Evolutionary conservation across 495 filamentous ascomycete genomes (phyloP), one percentile per base, ranked within the genome.

Genomic region (Penicillium roqueforti): DNA sequence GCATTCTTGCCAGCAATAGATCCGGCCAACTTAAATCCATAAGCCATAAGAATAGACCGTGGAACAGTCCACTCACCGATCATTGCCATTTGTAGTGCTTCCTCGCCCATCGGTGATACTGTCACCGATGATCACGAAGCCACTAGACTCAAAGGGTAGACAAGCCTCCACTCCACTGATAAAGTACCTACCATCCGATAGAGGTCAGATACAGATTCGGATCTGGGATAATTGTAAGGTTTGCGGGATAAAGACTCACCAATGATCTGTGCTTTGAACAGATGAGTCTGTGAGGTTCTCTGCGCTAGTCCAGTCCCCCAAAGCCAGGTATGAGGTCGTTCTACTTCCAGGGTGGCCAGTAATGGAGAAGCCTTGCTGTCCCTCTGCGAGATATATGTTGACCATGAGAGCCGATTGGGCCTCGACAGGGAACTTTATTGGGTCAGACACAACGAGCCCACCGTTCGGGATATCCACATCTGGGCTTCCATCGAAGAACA

Each of bases 31-130:
- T 82, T 82, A 37, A 3, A 9, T 39, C 22, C 14, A 8, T 43
- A 22, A 48, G 41, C 54, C 23, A 31, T 29, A 9, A 1, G 2
- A 0, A 16, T 19, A 23, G n/a, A 37, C 22, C 5, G 22, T 1
- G 8, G 36, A 23, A 19, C 5, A 4, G 26, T 40, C 45, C 1
- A n/a, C 61, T 47, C 67, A 84, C 78, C 84, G 80, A 56, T 86
- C 80, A 56, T 91, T 87, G 11, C 60, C 66, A 59, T 91, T 80
- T 23, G 81, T 82, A 32, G 71, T 78, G 64, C 82, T 86, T 26
- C 81, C 81, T 2, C 83, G 75, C 0, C 87, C 87, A 51, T 89
- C 87, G 5, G 86, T 89, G 58, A 91, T 88, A 57, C 83, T 86
- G 62, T 91, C 87, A 4, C 87, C 86, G 5, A 91, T 72, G 25